Percentiles rank a stretch among this genome's conserved stretches.
phyloP scores from a whole-genome alignment of 805 yeast genomes.

The Spathaspora gorwiae region DNA sequence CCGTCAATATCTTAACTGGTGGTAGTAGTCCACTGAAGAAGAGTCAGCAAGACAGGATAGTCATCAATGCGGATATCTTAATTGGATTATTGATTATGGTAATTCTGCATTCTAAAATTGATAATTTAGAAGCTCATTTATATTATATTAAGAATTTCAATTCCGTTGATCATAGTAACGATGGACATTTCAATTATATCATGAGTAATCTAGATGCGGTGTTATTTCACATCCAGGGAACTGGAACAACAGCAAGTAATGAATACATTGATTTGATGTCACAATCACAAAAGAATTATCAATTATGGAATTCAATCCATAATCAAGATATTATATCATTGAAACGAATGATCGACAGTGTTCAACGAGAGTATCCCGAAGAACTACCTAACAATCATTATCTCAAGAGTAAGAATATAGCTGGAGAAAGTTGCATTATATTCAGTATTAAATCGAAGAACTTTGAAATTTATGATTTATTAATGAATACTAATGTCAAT shows the following conservation, averaged over 20 bases:
- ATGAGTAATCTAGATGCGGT: conserved; percentile 84
- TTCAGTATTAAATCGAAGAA: conserved; percentile 52
- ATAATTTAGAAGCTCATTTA: conserved; percentile 58
- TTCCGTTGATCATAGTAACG: conserved; percentile 21
- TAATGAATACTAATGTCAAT: conserved; percentile 42
- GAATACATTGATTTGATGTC: conserved; percentile 33
- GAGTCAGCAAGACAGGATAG: not conserved
- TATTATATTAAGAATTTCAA: conserved; percentile 63
- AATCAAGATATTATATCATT: conserved; percentile 19
- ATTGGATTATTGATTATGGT: conserved; percentile 71
- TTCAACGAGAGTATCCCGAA: conserved; percentile 6
- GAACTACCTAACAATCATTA: conserved; percentile 17
- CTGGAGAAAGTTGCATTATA: conserved; percentile 72
- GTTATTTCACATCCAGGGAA: conserved; percentile 47
- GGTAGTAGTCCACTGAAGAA: not conserved
- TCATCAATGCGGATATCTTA: conserved; percentile 63
- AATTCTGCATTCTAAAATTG: conserved; percentile 56
- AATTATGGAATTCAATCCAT: conserved; percentile 51
- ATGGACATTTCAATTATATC: conserved; percentile 71
- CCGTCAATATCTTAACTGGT: conserved; percentile 49
- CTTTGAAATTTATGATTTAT: conserved; percentile 37
- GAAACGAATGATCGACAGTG: conserved; percentile 9
- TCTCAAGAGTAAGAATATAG: conserved; percentile 22
- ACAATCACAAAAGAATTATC: conserved; percentile 44
- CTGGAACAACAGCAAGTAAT: conserved; percentile 11